Evolutionary conservation across 2,329 filamentous ascomycete species (phyloP).

Genomic region (Ambrosiella xylebori): DNA sequence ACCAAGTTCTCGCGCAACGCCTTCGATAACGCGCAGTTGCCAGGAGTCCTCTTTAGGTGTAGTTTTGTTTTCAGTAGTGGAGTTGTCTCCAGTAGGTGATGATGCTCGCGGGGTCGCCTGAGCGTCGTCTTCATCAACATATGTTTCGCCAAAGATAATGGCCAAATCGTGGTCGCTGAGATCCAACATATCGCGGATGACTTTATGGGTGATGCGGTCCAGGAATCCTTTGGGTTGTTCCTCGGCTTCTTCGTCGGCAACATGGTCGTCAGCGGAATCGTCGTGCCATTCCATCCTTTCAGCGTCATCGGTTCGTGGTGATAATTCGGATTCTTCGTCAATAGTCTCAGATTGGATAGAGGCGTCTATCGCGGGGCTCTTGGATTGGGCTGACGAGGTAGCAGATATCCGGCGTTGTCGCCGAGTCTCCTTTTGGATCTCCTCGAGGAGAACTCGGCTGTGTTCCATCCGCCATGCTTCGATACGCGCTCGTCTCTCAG

Average conservation of each 20-base stretch:
- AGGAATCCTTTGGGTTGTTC: conserved; percentile 52
- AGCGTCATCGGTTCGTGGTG: conserved; percentile 4
- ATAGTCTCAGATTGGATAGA: conserved; percentile 10
- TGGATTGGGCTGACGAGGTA: conserved; percentile 23
- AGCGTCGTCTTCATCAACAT: conserved; percentile 36
- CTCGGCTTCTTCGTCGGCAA: conserved; percentile 27
- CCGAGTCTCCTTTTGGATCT: conserved; percentile 72
- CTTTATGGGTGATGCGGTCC: conserved; percentile 64
- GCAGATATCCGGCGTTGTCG: conserved; percentile 44
- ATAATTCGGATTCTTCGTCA: not conserved
- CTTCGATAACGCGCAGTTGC: conserved; percentile 65
- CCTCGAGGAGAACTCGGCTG: conserved; percentile 65
- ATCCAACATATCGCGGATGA: conserved; percentile 78
- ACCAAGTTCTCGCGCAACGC: conserved; percentile 74
- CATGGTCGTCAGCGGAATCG: conserved; percentile 35
- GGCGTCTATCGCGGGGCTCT: not conserved
- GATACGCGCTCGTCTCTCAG: conserved; percentile 66
- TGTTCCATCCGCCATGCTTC: conserved; percentile 88
- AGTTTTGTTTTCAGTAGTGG: conserved; percentile 13
- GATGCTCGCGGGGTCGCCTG: conserved; percentile 29
- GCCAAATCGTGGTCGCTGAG: conserved; percentile 75
- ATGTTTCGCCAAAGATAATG: conserved; percentile 68
- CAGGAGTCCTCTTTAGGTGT: conserved; percentile 33
- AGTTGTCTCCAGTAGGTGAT: conserved; percentile 18
- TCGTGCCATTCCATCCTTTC: conserved; percentile 14